Conservation (phyloP, 139 green algal species). For the Ettlia oleoabundans region DNA sequence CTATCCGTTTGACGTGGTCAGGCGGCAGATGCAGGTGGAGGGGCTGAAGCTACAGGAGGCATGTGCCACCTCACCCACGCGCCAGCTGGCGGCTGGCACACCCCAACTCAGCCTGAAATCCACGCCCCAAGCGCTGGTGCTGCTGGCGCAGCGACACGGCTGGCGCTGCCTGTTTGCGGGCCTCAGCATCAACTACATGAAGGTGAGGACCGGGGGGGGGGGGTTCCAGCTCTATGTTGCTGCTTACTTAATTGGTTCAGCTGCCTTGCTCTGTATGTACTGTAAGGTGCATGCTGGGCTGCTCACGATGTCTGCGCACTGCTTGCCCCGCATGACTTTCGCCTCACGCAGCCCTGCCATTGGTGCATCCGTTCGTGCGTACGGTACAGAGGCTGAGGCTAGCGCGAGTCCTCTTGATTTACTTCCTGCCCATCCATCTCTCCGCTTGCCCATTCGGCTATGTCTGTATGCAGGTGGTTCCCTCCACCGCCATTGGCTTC, state of each 20-base stretch:
- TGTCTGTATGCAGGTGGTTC: conserved; percentile 55
- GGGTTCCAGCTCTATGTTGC: background rate
- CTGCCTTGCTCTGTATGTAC: too few relatives aligned
- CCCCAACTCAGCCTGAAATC: conserved; percentile 18
- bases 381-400: too few relatives aligned
- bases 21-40: conserved; percentile 84
- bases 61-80: background rate
- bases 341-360: too few relatives aligned
- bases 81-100: background rate
- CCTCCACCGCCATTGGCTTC: conserved; percentile 93
- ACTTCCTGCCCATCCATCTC: too few relatives aligned
- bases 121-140: conserved; percentile 53
- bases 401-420: too few relatives aligned
- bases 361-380: too few relatives aligned
- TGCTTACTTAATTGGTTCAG: too few relatives aligned
- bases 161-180: conserved; percentile 68
- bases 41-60: conserved; percentile 32
- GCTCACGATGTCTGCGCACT: too few relatives aligned
- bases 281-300: too few relatives aligned
- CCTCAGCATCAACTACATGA: conserved; percentile 94
- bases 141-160: conserved; percentile 58
- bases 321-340: too few relatives aligned
- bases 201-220: conserved; percentile 59
- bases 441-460: background rate
- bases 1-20: conserved; percentile 91